Evolutionary conservation across 768 basidiomycete genomes (phyloP), one percentile per base, ranked within the genome.

Genomic region (Daedaleopsis nitida): DNA sequence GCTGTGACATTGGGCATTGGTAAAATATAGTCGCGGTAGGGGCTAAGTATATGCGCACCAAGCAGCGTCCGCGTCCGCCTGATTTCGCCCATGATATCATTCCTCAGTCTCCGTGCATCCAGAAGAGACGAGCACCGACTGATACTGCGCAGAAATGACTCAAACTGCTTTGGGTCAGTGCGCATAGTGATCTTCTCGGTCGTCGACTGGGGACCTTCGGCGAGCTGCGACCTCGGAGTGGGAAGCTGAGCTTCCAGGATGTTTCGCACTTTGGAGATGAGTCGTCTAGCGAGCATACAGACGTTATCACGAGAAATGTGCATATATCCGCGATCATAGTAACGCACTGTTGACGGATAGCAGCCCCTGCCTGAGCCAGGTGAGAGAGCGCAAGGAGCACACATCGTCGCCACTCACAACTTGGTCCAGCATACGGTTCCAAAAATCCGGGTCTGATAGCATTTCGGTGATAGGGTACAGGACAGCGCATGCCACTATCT

Each of bases 401-500:
- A 21, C 19, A 49, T 37, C 13, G 49, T n/a, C 43, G 44, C 44
- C 51, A 79, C 92, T 75, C 72, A 94, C 96, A 77, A 92, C 85
- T 76, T 95, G 88, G 73, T 98, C 96, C 52, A 98, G 91, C 39
- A 86, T 84, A 59, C 86, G 81, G 76, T 99, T 99, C 95, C 95
- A 98, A 65, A 97, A 97, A 73, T 99, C 97, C 5, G 95, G 93
- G 72, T 99, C 97, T 32, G 91, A 82, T 38, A 98, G 71, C 88
- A 96, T 92, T 52, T 98, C 93, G 80, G 96, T 87, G 56, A 96
- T 74, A 13, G 96, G 95, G 69, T 91, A 87, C 43, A 98, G 69
- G 3, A 96, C 86, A 2, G 88, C 80, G 70, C 93, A 96, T 5
- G 91, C 83, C 0, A 89, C 78, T 65, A 98, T 83, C 75, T 99